A percentile compares a stretch with the other conserved stretches of the same genome.
Evolutionary conservation across 257 asterid genomes (phyloP).

Genomic region (Datura wrightii): DNA sequence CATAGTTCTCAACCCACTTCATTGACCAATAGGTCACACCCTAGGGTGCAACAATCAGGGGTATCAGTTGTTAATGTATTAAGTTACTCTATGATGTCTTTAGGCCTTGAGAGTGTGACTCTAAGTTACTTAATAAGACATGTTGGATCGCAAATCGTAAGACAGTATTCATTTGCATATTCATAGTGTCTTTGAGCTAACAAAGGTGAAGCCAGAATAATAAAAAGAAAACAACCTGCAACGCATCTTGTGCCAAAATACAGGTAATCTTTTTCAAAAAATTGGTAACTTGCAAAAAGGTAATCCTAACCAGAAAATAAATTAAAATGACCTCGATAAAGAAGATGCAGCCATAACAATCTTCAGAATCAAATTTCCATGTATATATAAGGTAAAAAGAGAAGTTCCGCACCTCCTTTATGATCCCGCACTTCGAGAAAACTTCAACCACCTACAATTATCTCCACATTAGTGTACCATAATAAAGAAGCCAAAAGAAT

Average conservation of each 20-base stretch:
- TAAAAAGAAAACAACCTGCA: constrained; percentile 11
- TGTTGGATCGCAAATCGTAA: neutral
- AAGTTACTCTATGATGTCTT: constrained; percentile 8
- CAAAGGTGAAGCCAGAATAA: neutral
- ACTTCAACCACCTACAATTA: constrained; percentile 79
- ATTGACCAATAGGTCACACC: neutral
- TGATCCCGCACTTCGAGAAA: constrained; percentile 92
- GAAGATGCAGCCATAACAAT: constrained; percentile 3
- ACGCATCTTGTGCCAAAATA: constrained; percentile 9
- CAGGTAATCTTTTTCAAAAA: neutral
- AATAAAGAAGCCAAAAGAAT: constrained; percentile 12
- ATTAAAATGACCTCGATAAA: constrained; percentile 1
- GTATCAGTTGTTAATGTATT: neutral
- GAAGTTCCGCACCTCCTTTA: constrained; percentile 76
- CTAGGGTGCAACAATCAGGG: neutral
- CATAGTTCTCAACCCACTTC: neutral
- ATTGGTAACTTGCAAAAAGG: too few species aligned
- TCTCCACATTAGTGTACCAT: constrained; percentile 40
- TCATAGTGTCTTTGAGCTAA: neutral
- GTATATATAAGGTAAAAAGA: constrained; percentile 16
- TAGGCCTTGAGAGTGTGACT: neutral
- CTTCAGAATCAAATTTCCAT: constrained; percentile 16
- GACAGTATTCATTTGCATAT: constrained; percentile 18
- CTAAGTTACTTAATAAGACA: neutral
- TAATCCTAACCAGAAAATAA: neutral